Evolutionary conservation across 768 basidiomycete species (phyloP), one percentile per base, ranked within the genome.

Genomic region (Plicaturopsis crispa): DNA sequence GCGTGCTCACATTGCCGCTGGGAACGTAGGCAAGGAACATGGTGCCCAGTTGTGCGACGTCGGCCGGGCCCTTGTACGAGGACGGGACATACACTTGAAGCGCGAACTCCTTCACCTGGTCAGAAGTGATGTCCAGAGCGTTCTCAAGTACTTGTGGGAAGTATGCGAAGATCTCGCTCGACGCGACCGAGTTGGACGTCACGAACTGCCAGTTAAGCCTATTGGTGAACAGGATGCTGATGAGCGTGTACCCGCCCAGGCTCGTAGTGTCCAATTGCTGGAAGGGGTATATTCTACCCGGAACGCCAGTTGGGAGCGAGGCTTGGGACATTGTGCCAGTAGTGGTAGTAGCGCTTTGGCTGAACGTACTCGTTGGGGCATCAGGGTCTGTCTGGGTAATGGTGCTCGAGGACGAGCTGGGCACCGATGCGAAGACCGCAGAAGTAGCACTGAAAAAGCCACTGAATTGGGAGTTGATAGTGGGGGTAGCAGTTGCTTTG

Each of bases 161-260:
- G 50, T 69, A 82, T 10, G 72, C 75, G 51, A 97, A 86, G 31
- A 98, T 68, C 62, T 97, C 88, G 34, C 71, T 80, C 2, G 75
- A 67, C 1, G 84, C 72, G 39, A 80, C 65, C 6, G 59, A 42
- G 42, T 66, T 77, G 11, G 47, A 46, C 28, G 78, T 74, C 4
- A 91, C 84, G 47, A 79, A 87, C 0, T 48, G 14, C 90, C 90
- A 93, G 40, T 70, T 71, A 42, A 92, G 62, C 17, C 56, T 59
- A 1, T 42, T 49, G 4, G 50, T 33, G 57, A 89, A 83, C 44
- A 87, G 49, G 28, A 93, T 49, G 36, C 72, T 82, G 55, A 90
- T 73, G 43, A 79, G 42, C 8, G 68, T 65, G 41, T 63, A 72
- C 0, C 57, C 67, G 11, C 32, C 38, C 21, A 74, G 41, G 43